Base-by-base conservation (phyloP, 139 green algal genomes). In the Astrephomene gubernaculifera region DNA sequence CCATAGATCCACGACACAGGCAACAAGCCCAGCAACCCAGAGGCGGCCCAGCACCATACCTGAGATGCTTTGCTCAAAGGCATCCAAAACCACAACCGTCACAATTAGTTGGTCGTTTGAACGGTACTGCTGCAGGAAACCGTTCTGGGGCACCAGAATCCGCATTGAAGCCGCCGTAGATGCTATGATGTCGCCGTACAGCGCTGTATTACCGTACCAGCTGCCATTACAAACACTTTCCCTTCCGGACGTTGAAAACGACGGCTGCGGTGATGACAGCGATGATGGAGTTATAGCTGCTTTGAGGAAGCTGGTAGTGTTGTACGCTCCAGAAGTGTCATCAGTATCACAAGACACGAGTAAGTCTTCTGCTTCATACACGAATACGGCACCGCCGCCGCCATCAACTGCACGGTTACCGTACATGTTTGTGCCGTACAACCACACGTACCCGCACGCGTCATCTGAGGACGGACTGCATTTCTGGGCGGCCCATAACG, bases 31-130 rank as follows among this genome's bases (percentile, higher is more conserved):
- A n/a, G n/a, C n/a, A n/a, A n/a, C n/a, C n/a, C n/a, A n/a, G n/a
- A n/a, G n/a, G n/a, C n/a, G n/a, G n/a, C n/a, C n/a, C n/a, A n/a
- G n/a, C n/a, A n/a, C n/a, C 78, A 6, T 12, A 85, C 79, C 79
- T 2, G 63, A n/a, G 10, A 86, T 86, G 33, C 45, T 10, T 49
- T 86, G 79, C 7, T 65, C 79, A 36, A 86, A 86, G 2, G 79
- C 45, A 35, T 86, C 79, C 45, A 76, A 5, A 35, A 86, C 61
- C 36, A 70, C 79, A 25, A 86, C 45, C 33, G 27, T 43, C 25
- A 78, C 49, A 35, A 49, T 10, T 49, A 86, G 45, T 17, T 9
- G 24, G 45, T 68, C 49, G 35, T 86, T 86, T 45, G 45, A 70
- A 12, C 65, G 64, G 45, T 86, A 86, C 9, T 31, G 6, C 1